Base-by-base conservation (phyloP, 371 early-diverging fungal genomes). In the Mortierella sp. region DNA sequence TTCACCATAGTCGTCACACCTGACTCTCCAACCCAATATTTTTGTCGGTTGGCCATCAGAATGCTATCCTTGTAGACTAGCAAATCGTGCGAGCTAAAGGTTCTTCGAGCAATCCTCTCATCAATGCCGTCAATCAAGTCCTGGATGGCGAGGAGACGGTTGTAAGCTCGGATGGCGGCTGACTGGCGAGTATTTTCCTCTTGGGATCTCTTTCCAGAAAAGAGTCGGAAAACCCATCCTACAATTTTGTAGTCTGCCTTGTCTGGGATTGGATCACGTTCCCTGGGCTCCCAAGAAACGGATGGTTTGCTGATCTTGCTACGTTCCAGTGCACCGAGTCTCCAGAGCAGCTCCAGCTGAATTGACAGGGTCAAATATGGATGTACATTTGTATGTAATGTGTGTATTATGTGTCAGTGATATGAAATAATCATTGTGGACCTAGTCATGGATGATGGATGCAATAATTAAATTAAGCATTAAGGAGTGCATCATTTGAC, bases 141-240 rank as follows among this genome's bases (percentile, higher is more conserved):
- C 60, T 90, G 90, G 67, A 91, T 90, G 0, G 89, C 91, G 61
- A 89, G 72, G 15, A 91, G 68, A 26, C 91, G 85, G 56, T 90
- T 90, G 59, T 88, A 90, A 7, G 89, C 90, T 51, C 91, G 87
- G 29, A 89, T 86, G 0, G 87, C 86, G 1, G 87, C 83, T 0
- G 91, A 88, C 63, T 90, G 89, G 55, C 86, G 87, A 60, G 87
- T 88, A 72, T 85, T 88, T 63, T 88, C 88, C 64, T 91, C 91
- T 72, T 91, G 91, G 14, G 87, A 85, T 1, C 86, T 84, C 60
- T 89, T 87, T 48, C 91, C 91, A 11, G 89, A 89, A 46, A 90
- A 90, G 30, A 90, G 65, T 25, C 90, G 84, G 74, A 86, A 90
- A 11, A 90, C 91, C 91, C 90, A 90, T 16, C 91, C 89, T 15